Conservation (phyloP, 768 basidiomycete species). For the Lepiota brunneoincarnata region DNA sequence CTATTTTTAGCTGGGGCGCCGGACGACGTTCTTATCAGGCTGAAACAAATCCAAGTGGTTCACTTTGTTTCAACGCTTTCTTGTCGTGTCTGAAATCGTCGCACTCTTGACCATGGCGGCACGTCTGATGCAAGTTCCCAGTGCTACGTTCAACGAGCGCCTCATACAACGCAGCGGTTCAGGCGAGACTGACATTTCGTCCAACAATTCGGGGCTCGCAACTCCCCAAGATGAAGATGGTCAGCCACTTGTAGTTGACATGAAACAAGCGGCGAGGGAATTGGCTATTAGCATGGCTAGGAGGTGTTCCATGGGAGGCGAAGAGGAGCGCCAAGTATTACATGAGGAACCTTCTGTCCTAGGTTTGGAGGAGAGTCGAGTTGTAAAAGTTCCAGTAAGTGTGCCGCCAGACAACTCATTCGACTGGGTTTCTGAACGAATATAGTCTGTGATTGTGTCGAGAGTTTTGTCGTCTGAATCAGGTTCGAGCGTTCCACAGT, state of each 20-base stretch:
- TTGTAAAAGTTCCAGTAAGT: too few species aligned
- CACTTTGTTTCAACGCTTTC: too few species aligned
- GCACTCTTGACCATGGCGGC: neutral
- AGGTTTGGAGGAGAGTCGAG: too few species aligned
- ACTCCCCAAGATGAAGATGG: slow-evolving; percentile 2
- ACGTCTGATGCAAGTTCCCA: neutral
- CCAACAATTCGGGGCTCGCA: neutral
- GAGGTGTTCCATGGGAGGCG: neutral
- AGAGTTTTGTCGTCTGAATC: slow-evolving; percentile 1
- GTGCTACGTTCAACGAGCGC: slow-evolving; percentile 6
- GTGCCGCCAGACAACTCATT: too few species aligned
- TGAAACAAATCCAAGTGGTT: neutral
- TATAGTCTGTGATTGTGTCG: neutral
- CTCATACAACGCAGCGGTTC: slow-evolving; percentile 8
- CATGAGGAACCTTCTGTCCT: too few species aligned
- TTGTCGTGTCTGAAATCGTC: too few species aligned
- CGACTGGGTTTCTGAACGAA: too few species aligned
- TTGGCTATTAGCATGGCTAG: neutral
- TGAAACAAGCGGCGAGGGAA: neutral
- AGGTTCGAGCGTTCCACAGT: neutral
- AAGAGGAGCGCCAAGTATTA: neutral
- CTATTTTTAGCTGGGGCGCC: neutral
- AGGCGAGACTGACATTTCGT: slow-evolving; percentile 5
- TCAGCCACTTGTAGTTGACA: neutral
- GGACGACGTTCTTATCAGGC: neutral